These are phyloP conservation scores for Xylaria sp. DNA, from an alignment of 2,329 filamentous ascomycete genomes.

Conservation along the genomic window DNA sequence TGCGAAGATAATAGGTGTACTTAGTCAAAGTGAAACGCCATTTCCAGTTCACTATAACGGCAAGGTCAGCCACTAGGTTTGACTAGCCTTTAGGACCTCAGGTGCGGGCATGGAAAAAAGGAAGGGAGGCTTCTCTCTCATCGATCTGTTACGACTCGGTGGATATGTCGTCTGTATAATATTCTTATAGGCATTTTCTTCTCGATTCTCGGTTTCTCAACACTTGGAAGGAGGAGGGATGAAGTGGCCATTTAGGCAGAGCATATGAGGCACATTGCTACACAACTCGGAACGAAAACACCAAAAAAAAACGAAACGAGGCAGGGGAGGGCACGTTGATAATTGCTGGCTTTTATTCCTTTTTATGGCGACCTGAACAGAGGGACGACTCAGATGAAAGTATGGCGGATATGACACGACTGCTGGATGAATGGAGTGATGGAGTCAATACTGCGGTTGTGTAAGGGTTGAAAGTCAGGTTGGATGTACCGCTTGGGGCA, in stretches of 20 bases:
- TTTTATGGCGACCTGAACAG: conserved; percentile 29
- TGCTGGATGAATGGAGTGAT: conserved; percentile 37
- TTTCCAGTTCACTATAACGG: conserved; percentile 8
- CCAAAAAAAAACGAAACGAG: neutral
- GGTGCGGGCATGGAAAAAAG: conserved; percentile 8
- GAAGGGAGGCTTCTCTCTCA: conserved; percentile 20
- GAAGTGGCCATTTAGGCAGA: conserved; percentile 13
- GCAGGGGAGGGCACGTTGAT: conserved; percentile 15
- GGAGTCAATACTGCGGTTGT: conserved; percentile 35
- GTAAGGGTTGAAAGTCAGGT: conserved; percentile 28
- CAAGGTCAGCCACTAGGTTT: conserved; percentile 6
- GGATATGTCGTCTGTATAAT: conserved; percentile 36
- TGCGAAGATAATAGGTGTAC: neutral
- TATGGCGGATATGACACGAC: conserved; percentile 37
- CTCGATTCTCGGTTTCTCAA: conserved; percentile 24
- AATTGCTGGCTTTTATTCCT: conserved; percentile 16
- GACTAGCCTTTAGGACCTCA: neutral
- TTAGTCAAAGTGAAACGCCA: conserved; percentile 2
- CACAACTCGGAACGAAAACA: conserved; percentile 24
- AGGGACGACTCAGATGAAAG: conserved; percentile 34
- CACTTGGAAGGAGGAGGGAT: conserved; percentile 19
- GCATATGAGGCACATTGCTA: conserved; percentile 26
- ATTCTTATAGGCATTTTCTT: conserved; percentile 32
- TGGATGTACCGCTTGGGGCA: conserved; percentile 29
- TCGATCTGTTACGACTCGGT: conserved; percentile 21